Base-by-base conservation (phyloP, 108 stramenopile genomes). In the Skeletonema menzelii region DNA sequence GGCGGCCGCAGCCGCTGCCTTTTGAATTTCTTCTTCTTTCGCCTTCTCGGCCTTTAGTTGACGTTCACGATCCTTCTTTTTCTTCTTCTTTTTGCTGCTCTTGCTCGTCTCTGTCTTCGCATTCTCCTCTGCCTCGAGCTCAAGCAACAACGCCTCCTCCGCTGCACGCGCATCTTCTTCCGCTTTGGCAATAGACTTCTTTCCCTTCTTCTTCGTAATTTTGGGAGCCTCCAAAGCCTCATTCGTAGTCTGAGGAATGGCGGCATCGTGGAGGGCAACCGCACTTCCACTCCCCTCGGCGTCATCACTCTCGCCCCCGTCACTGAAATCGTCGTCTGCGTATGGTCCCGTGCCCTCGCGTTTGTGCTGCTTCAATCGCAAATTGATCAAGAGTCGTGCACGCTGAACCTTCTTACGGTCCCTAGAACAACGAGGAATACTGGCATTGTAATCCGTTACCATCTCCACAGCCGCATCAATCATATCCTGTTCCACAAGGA, bases 401-500 rank as follows among this genome's bases (percentile, higher is more conserved):
- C 91, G 75, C 65, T 95, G 94, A n/a, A 93, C 91, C 75, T 95
- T 95, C 68, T 95, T 95, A 42, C 94, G 75, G 69, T 95, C 94
- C n/a, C 94, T 72, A 22, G 94, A 95, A 66, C 94, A 95, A 22
- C 94, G 84, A 8, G 94, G 94, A 57, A 95, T 84, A 64, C 94
- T 95, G 15, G 94, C 94, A 64, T 91, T 95, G 80, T 95, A 93
- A 68, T 88, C 87, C 4, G 94, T 89, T 56, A 95, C 94, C 94
- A 95, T 95, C 68, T 95, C 90, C 5, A 95, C 94, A 8, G 94
- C 94, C 1, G 94, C 91, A 80, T 95, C 94, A 56, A 95, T 95
- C 64, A 95, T 60, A 70, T 95, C 90, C 63, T 95, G 94, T 67
- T 95, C 94, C 56, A 95, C 94, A 56, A 95, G 72, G 53, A 95